phyloP scores from a whole-genome alignment of 1,284 basidiomycete genomes.

The Golubevia pallescens region DNA sequence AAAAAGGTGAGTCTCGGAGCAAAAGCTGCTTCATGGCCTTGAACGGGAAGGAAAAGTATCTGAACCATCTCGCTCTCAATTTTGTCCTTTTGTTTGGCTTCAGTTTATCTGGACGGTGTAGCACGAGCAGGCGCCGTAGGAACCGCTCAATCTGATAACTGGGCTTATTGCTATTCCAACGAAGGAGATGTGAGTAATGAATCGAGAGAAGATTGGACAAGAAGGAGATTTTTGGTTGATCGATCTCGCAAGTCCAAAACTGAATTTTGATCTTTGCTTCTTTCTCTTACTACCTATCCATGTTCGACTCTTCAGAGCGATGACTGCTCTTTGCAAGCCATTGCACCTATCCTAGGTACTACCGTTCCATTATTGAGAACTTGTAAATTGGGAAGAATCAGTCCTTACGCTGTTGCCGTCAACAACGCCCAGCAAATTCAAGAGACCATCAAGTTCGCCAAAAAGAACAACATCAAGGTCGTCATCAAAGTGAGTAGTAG shows the following conservation, averaged over 20 bases:
- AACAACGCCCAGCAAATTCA: constrained; percentile 1
- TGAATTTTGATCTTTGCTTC: too few relatives aligned
- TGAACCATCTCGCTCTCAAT: background rate
- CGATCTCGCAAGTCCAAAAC: too few relatives aligned
- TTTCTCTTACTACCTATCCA: too few relatives aligned
- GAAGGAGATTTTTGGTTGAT: too few relatives aligned
- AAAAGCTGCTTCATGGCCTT: constrained; percentile 3
- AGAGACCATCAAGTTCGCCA: constrained; percentile 20
- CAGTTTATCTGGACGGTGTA: constrained; percentile 7
- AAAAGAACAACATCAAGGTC: constrained; percentile 15
- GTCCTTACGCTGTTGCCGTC: constrained; percentile 14
- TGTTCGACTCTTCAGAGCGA: background rate
- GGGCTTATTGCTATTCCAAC: constrained; percentile 8
- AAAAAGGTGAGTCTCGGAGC: background rate
- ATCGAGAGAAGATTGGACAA: too few relatives aligned
- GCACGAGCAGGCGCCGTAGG: constrained; percentile 9
- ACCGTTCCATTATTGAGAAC: background rate
- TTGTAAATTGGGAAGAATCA: constrained; percentile 12
- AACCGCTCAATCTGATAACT: constrained; percentile 16
- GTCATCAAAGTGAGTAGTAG: constrained; percentile 14
- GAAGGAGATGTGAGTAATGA: background rate
- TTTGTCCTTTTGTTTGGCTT: constrained; percentile 4
- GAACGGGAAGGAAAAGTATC: too few relatives aligned
- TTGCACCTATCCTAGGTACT: background rate
- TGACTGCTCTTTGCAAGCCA: constrained; percentile 10